Conservation (phyloP, 2,329 filamentous ascomycete species). For the Phoma herbarum region DNA sequence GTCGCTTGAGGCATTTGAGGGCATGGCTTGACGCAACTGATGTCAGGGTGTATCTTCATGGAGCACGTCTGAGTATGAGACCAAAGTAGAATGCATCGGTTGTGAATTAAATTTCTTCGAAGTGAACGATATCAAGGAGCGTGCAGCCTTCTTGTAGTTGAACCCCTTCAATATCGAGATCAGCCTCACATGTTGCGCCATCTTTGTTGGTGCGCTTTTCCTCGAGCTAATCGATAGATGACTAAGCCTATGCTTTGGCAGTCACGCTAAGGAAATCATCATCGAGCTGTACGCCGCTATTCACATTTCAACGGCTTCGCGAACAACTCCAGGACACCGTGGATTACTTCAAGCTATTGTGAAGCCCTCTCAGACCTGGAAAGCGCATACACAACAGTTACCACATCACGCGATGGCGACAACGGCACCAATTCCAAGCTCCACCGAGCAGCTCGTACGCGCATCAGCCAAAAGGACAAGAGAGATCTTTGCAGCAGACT, state of each 20-base stretch:
- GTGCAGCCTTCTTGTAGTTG: not conserved
- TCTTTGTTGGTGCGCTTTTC: not conserved
- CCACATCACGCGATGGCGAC: conserved; percentile 28
- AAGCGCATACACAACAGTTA: too few species aligned
- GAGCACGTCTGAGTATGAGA: not conserved
- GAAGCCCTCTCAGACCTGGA: not conserved
- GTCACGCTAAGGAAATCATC: conserved; percentile 26
- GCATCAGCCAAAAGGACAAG: conserved; percentile 63
- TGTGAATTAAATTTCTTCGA: not conserved
- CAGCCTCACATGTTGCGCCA: not conserved
- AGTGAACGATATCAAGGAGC: not conserved
- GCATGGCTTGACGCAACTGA: not conserved
- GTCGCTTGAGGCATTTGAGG: too few species aligned
- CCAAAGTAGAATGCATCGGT: not conserved
- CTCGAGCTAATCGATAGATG: conserved; percentile 15
- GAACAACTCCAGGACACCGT: not conserved
- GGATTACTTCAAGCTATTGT: not conserved
- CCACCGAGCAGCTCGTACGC: conserved; percentile 46
- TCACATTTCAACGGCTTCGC: not conserved
- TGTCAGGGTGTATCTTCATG: too few species aligned
- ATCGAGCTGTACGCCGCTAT: conserved; percentile 17
- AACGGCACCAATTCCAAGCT: conserved; percentile 30
- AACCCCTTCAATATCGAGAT: conserved; percentile 3
- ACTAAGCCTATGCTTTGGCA: conserved; percentile 9
- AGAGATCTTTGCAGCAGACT: conserved; percentile 63